Percentiles rank a stretch among this genome's conserved stretches.
Evolutionary conservation across 768 basidiomycete genomes (phyloP).

Genomic region (Psilocybe sp.): DNA sequence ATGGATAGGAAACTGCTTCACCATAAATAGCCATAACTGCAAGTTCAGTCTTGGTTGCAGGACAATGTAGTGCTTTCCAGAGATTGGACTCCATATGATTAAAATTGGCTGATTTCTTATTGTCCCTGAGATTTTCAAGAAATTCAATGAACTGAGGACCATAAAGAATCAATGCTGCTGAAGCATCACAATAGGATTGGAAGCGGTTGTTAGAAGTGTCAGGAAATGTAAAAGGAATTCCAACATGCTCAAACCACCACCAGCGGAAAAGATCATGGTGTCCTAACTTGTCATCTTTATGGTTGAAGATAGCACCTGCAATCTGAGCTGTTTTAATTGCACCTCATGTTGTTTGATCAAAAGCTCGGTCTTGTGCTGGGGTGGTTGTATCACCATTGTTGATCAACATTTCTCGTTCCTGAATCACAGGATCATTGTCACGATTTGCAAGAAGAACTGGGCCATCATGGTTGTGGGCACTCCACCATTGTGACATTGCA

Average conservation of each 20-base stretch:
- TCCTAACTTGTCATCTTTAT: no score
- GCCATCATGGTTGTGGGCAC: slow-evolving; percentile 8
- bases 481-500: slow-evolving; percentile 17
- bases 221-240: no score
- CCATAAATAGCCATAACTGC: no score
- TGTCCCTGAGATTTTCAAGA: slow-evolving; percentile 18
- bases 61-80: slow-evolving; percentile 22
- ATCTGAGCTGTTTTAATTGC: slow-evolving; percentile 7
- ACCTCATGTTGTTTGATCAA: slow-evolving; percentile 3
- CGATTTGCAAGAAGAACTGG: slow-evolving; percentile 25
- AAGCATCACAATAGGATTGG: no score
- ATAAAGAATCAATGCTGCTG: no score
- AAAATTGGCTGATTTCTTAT: slow-evolving; percentile 19
- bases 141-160: slow-evolving; percentile 17
- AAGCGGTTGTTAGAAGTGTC: no score
- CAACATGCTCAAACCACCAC: no score
- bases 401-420: slow-evolving; percentile 7
- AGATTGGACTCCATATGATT: slow-evolving; percentile 22
- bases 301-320: no score
- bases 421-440: slow-evolving; percentile 22
- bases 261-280: no score
- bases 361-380: slow-evolving; percentile 3
- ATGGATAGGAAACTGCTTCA: no score
- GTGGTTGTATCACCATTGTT: not conserved
- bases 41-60: slow-evolving; percentile 26